phyloP scores from a whole-genome alignment of 495 filamentous ascomycete species.

The Clavariopsis aquatica region DNA sequence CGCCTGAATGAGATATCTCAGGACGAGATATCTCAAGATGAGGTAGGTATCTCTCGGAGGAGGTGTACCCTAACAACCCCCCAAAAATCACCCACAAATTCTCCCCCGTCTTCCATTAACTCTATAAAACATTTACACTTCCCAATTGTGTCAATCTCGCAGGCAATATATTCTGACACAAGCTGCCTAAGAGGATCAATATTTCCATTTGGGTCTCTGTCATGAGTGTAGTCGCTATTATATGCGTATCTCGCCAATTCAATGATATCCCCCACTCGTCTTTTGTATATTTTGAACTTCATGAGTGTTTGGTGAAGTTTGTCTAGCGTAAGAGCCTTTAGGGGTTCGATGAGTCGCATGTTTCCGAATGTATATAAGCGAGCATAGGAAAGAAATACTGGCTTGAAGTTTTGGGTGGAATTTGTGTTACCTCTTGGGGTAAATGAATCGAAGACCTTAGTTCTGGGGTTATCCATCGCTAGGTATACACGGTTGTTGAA shows the following conservation, averaged over 20 bases:
- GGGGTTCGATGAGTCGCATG: constrained; percentile 23
- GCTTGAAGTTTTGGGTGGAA: constrained; percentile 32
- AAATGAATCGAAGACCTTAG: background rate
- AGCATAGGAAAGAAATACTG: constrained; percentile 40
- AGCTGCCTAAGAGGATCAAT: constrained; percentile 12
- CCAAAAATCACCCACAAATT: constrained; percentile 37
- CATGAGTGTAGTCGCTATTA: constrained; percentile 10
- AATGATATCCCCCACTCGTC: constrained; percentile 34
- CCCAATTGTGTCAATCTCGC: constrained; percentile 24
- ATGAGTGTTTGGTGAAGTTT: constrained; percentile 42
- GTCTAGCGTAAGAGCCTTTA: constrained; percentile 36
- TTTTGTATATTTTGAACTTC: constrained; percentile 27
- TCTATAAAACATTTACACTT: constrained; percentile 10
- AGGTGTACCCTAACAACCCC: background rate
- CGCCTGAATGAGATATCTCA: too few relatives aligned
- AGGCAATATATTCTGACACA: constrained; percentile 29
- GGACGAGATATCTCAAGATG: too few relatives aligned
- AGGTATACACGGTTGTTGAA: background rate
- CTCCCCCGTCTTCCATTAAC: constrained; percentile 29
- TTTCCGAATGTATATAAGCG: constrained; percentile 38
- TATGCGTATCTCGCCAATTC: constrained; percentile 39
- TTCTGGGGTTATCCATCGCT: background rate
- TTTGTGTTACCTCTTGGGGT: constrained; percentile 9
- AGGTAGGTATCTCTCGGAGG: background rate
- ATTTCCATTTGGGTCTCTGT: constrained; percentile 9